Evolutionary conservation across 2,329 filamentous ascomycete genomes (phyloP), one percentile per base, ranked within the genome.

Genomic region (Madurella mycetomatis): DNA sequence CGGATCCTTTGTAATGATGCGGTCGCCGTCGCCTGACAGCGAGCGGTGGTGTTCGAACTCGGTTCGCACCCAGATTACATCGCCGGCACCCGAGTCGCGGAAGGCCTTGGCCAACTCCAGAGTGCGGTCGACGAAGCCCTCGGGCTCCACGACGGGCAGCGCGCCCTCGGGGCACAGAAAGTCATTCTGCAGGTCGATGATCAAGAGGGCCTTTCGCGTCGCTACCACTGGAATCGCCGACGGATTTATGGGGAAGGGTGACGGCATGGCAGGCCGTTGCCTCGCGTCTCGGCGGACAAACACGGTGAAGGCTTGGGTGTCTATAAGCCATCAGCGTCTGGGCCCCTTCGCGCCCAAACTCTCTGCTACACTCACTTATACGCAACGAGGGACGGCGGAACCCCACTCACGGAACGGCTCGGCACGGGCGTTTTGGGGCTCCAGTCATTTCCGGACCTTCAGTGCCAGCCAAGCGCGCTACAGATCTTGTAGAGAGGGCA

Each of bases 141-240:
- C 71, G 2, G 84, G 83, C 42, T 82, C 78, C 37, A 75, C 74
- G 48, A 92, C 82, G 12, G 84, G 80, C 17, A 96, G 72, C 25
- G 84, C 81, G 51, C 88, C 87, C 48, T 83, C 78, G 1, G 81
- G 72, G 7, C 83, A 78, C 54, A 95, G 73, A 65, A 97, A 96
- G 69, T 96, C 92, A 64, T 95, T 90, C 67, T 97, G 94, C 37
- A 95, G 82, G 65, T 96, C 92, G 60, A 96, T 79, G 16, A 95
- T 74, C 17, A 97, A 76, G 42, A 99, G 77, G 1, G 90, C 92
- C 71, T 81, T 82, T 49, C 83, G 78, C 9, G 82, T 82, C 31
- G 71, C 74, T 49, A 86, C 70, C 47, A 79, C 72, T 11, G 83
- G 83, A 17, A 86, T 73, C 37, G 76, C 73, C 44, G 77, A 69